phyloP scores from a whole-genome alignment of 345 rosid species.

The Lepidium didymum region DNA sequence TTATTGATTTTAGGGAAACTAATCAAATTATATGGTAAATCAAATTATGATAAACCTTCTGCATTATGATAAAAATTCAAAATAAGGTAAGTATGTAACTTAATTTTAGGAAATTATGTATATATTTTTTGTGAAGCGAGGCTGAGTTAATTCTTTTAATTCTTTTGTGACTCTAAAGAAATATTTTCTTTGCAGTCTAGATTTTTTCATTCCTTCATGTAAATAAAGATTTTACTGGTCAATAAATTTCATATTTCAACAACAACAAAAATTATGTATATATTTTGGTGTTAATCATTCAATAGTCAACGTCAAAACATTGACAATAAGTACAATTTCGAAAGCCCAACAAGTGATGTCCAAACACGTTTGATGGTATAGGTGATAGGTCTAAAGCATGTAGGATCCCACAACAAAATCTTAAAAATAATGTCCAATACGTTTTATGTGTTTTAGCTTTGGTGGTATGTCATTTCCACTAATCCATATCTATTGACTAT shows the following conservation, averaged over 20 bases:
- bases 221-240: no score
- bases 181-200: no score
- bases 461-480: constrained; percentile 8
- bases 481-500: not conserved
- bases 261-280: no score
- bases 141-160: no score
- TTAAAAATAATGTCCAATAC: no score
- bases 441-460: not conserved
- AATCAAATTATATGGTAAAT: constrained; percentile 12
- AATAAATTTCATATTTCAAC: no score
- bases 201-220: no score
- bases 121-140: no score
- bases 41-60: not conserved
- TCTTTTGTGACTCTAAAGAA: no score
- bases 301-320: constrained; percentile 16
- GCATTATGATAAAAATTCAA: not conserved
- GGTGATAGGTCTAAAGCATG: constrained; percentile 25
- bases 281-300: not conserved
- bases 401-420: no score
- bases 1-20: not conserved
- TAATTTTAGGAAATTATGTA: no score
- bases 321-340: constrained; percentile 3
- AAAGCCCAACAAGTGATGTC: constrained; percentile 20
- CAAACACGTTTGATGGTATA: constrained; percentile 18
- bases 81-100: no score